Base-by-base conservation (phyloP, 2,329 filamentous ascomycete genomes). In the Ophiostoma triangulosporum region DNA sequence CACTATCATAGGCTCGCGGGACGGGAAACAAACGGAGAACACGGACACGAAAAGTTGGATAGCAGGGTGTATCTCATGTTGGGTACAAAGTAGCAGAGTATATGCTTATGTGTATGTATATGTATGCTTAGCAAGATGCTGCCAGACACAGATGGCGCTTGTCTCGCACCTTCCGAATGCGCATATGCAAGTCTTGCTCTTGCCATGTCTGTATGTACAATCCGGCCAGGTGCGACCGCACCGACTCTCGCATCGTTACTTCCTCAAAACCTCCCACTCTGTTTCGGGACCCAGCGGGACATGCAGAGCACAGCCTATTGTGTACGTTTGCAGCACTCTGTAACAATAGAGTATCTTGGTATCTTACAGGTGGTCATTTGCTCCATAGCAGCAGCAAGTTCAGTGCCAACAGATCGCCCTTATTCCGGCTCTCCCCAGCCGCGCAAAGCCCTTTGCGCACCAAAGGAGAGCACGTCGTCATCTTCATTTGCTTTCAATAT, bases 401-500 rank as follows among this genome's bases (percentile, higher is more conserved):
- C n/a, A n/a, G n/a, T n/a, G n/a, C n/a, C 46, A n/a, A 49, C 27
- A 33, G 46, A 33, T 31, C 45, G 45, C 27, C 45, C 45, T n/a
- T 31, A n/a, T 48, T 27, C 29, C 26, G 17, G 12, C 26, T 32
- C 27, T 45, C 24, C 31, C 45, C 31, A 27, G 35, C n/a, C 22
- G 12, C 40, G 26, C 15, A 17, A 29, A 31, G 26, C 43, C 43
- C 43, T 26, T 46, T 26, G 8, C 24, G 26, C 43, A 17, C 7
- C 24, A 29, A 17, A 46, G 15, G 43, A 27, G 24, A 36, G 31
- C 48, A 50, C 48, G 31, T 50, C 48, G 48, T 50, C 48, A 50
- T 22, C 48, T 11, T 36, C 32, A 50, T 50, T 50, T 50, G 22
- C 49, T 43, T 43, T 22, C 29, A 26, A 29, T 8, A n/a, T 40